These are phyloP conservation scores for Vigna hirtella DNA, from an alignment of 306 rosid species.

Conservation along the genomic window DNA sequence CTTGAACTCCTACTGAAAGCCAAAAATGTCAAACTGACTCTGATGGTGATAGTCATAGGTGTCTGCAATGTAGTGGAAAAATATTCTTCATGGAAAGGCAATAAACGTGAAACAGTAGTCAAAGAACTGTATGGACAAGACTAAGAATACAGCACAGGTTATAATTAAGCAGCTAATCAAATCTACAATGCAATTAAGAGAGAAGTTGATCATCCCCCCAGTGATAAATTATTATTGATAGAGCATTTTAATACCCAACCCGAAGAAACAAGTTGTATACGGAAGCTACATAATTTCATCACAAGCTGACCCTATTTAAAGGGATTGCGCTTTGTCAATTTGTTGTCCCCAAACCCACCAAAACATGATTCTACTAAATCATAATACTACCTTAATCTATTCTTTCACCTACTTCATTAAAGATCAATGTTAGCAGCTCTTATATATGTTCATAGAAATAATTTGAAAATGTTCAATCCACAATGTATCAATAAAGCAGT, in stretches of 20 bases:
- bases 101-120: conserved; percentile 53
- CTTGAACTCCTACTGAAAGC: conserved; percentile 64
- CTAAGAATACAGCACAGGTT: conserved; percentile 30
- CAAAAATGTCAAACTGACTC: conserved; percentile 68
- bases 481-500: background rate
- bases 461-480: conserved; percentile 21
- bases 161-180: conserved; percentile 29
- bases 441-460: conserved; percentile 21
- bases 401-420: conserved; percentile 17
- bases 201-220: conserved; percentile 22
- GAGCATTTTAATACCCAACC: conserved; percentile 19
- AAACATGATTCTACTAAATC: background rate
- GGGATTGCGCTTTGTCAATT: background rate
- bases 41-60: conserved; percentile 73
- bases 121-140: conserved; percentile 54
- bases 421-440: background rate
- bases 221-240: background rate
- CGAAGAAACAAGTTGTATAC: background rate
- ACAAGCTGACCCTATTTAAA: no score
- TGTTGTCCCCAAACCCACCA: background rate
- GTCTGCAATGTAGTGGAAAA: conserved; percentile 60
- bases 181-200: conserved; percentile 23
- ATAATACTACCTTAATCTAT: background rate
- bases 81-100: conserved; percentile 66
- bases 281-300: conserved; percentile 6